Conservation (phyloP, 1,139 yeast genomes). For the Pichia sp. region DNA sequence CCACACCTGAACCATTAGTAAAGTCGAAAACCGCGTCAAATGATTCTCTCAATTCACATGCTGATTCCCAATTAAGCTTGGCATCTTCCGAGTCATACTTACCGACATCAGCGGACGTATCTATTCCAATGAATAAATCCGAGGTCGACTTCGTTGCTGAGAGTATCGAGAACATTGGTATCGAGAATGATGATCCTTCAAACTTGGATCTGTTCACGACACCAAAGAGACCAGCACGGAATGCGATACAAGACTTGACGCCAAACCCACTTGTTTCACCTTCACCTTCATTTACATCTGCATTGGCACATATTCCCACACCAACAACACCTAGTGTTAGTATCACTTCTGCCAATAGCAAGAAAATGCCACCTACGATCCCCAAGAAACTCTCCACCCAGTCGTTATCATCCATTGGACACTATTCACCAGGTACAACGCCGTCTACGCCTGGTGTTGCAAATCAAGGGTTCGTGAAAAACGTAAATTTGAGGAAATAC, state of each 20-base stretch:
- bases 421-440: too few species aligned
- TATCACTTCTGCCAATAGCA: too few species aligned
- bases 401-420: too few species aligned
- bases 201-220: constrained; percentile 1
- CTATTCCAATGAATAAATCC: constrained; percentile 8
- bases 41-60: constrained; percentile 4
- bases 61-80: neutral
- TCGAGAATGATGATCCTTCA: constrained; percentile 2
- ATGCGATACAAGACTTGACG: too few species aligned
- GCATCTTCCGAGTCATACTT: neutral
- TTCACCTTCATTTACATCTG: too few species aligned
- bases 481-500: constrained; percentile 22
- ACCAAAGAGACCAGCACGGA: too few species aligned
- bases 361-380: too few species aligned
- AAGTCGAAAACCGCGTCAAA: neutral
- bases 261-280: too few species aligned
- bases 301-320: too few species aligned
- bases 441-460: too few species aligned
- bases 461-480: constrained; percentile 1
- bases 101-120: neutral
- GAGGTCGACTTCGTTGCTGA: constrained; percentile 8
- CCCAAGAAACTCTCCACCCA: too few species aligned
- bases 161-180: constrained; percentile 9
- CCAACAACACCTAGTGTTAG: too few species aligned
- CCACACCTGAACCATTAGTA: neutral